Percentiles rank a stretch among this genome's conserved stretches.
phyloP scores from a whole-genome alignment of 768 basidiomycete species.

The Leccinum pellstonianum region DNA sequence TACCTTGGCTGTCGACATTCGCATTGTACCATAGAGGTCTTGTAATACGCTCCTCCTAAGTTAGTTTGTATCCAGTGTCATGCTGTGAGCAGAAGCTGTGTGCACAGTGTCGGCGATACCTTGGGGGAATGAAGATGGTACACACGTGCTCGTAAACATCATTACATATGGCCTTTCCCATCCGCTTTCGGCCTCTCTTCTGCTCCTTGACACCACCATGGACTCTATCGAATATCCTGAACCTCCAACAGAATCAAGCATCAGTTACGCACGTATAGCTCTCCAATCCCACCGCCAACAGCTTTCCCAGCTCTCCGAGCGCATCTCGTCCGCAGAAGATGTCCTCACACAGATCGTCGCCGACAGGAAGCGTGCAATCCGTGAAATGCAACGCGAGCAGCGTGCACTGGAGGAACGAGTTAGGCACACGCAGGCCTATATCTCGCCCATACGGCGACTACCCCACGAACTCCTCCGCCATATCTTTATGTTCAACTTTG shows the following conservation, averaged over 20 bases:
- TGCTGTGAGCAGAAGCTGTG: constrained; percentile 14
- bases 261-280: constrained; percentile 49
- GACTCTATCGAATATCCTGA: constrained; percentile 41
- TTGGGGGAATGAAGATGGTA: neutral
- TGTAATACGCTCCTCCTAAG: constrained; percentile 20
- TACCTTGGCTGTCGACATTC: neutral
- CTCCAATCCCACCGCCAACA: constrained; percentile 36
- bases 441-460: constrained; percentile 69
- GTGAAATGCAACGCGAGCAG: constrained; percentile 51
- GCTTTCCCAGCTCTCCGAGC: constrained; percentile 37
- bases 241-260: constrained; percentile 56
- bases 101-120: neutral
- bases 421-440: constrained; percentile 55
- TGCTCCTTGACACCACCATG: constrained; percentile 27
- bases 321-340: constrained; percentile 54
- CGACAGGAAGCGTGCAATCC: constrained; percentile 54
- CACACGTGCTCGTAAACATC: constrained; percentile 25
- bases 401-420: constrained; percentile 47
- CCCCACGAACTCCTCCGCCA: constrained; percentile 72
- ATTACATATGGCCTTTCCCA: constrained; percentile 18
- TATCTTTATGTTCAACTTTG: constrained; percentile 69
- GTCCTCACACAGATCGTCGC: constrained; percentile 57
- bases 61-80: neutral
- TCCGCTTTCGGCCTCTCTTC: constrained; percentile 14
- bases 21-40: constrained; percentile 27